These are phyloP conservation scores for Barnettozyma pratensis DNA, from an alignment of 805 yeast species.

Conservation along the genomic window DNA sequence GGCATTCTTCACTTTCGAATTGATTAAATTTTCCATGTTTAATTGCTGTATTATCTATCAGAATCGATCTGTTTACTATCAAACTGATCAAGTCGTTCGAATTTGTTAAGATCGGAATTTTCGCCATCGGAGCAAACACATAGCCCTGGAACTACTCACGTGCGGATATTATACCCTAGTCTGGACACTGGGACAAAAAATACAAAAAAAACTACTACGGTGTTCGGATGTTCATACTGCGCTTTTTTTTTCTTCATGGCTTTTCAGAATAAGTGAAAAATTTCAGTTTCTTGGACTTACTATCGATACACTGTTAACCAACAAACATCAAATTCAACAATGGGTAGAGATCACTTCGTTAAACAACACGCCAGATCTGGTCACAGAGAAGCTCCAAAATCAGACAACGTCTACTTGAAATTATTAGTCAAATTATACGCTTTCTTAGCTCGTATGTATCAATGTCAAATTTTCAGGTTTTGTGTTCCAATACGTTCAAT, in stretches of 20 bases:
- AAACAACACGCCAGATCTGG: constrained; percentile 95
- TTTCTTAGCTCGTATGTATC: constrained; percentile 96
- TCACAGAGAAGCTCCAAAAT: constrained; percentile 99
- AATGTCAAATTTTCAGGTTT: background rate
- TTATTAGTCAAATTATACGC: constrained; percentile 97
- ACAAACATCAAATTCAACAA: constrained; percentile 30
- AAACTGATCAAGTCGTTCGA: background rate
- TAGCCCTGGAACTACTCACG: too few relatives aligned
- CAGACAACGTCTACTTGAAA: constrained; percentile 98
- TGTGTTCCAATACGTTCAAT: constrained; percentile 7
- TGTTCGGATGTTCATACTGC: background rate
- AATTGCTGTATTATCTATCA: background rate
- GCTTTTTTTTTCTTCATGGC: background rate
- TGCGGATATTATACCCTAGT: too few relatives aligned
- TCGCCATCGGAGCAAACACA: too few relatives aligned
- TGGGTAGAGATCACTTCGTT: constrained; percentile 97
- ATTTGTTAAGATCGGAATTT: too few relatives aligned
- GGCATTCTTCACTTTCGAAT: constrained; percentile 49
- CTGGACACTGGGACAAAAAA: background rate
- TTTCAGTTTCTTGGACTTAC: background rate
- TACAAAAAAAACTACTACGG: background rate
- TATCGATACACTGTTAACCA: background rate
- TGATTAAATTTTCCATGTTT: constrained; percentile 20
- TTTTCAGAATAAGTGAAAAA: constrained; percentile 2
- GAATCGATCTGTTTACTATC: too few relatives aligned